phyloP scores from a whole-genome alignment of 164 flowering plant species.

The Santalum album region DNA sequence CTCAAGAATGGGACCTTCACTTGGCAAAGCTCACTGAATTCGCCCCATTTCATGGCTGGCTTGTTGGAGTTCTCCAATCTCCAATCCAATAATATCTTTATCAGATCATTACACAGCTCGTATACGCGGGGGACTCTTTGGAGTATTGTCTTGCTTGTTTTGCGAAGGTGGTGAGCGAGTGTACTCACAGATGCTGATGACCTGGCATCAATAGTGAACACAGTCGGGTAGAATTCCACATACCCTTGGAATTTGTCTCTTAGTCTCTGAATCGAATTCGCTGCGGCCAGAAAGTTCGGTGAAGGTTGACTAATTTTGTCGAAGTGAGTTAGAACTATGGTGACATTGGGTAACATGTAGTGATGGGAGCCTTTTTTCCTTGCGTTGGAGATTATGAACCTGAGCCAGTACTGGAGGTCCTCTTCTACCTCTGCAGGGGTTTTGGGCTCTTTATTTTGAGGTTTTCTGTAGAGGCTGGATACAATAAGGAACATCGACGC shows the following conservation, averaged over 20 bases:
- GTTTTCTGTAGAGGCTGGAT: slow-evolving; percentile 64
- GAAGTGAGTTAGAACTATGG: slow-evolving; percentile 72
- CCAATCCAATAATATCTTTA: slow-evolving; percentile 60
- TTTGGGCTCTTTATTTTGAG: slow-evolving; percentile 67
- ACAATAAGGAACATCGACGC: slow-evolving; percentile 71
- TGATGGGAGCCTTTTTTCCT: slow-evolving; percentile 62
- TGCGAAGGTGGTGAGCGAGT: slow-evolving; percentile 59
- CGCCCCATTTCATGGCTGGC: slow-evolving; percentile 84
- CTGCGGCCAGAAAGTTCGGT: slow-evolving; percentile 35
- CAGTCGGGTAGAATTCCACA: slow-evolving; percentile 75
- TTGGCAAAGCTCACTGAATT: slow-evolving; percentile 75
- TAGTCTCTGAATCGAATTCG: slow-evolving; percentile 42
- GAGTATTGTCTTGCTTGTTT: slow-evolving; percentile 63
- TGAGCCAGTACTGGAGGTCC: slow-evolving; percentile 83
- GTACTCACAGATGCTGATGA: slow-evolving; percentile 73
- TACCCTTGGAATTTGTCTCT: slow-evolving; percentile 64
- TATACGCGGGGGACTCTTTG: slow-evolving; percentile 76
- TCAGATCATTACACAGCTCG: slow-evolving; percentile 69
- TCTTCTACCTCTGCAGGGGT: slow-evolving; percentile 58
- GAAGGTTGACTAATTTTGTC: slow-evolving; percentile 64
- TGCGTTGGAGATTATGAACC: slow-evolving; percentile 82
- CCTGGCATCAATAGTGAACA: slow-evolving; percentile 92
- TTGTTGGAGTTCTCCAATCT: slow-evolving; percentile 59
- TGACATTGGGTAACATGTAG: slow-evolving; percentile 76
- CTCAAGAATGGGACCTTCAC: slow-evolving; percentile 57